Base-by-base conservation (phyloP, 331 rosid species). In the Acacia concinna region DNA sequence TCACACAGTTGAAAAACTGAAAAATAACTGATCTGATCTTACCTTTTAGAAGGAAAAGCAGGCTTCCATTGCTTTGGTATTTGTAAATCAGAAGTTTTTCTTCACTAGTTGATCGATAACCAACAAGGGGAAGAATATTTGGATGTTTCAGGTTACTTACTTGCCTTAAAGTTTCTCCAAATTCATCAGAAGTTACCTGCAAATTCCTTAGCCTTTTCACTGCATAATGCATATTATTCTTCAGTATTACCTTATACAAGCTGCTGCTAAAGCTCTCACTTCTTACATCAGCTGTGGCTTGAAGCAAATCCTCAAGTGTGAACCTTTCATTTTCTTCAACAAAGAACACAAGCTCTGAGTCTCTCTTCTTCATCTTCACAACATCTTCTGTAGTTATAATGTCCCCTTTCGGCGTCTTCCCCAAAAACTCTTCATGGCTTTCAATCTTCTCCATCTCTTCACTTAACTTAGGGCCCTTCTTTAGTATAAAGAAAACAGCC, bases 41-140 rank as follows among this genome's bases (percentile, higher is more conserved):
- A 90, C 98, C 86, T 49, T 88, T 82, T 28, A 91, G 82, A 49
- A 88, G 89, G 82, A 80, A 89, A 65, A 90, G 91, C 73, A 94
- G 81, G 80, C 93, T 94, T 73, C 98, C 94, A 81, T 90, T 89
- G 90, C 81, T 86, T 82, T 90, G 98, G 62, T 85, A 94, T 66
- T 90, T 94, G 81, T 87, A 94, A 79, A 91, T 91, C 68, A 91
- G 63, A 68, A 91, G 83, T 60, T 90, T 91, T 74, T 94, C 97
- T 38, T 90, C 96, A 65, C 71, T 68, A 1, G 86, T 84, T 25
- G 81, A 87, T 51, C 84, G 85, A 59, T 90, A 90, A 60, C 89
- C 98, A 66, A 91, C 86, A 60, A 90, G 88, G 14, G 94, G 93
- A 13, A 94, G 90, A 72, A 94, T 86, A 81, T 94, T 94, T 14